phyloP scores from a whole-genome alignment of 2,329 filamentous ascomycete species.

The Cytospora chrysosperma region DNA sequence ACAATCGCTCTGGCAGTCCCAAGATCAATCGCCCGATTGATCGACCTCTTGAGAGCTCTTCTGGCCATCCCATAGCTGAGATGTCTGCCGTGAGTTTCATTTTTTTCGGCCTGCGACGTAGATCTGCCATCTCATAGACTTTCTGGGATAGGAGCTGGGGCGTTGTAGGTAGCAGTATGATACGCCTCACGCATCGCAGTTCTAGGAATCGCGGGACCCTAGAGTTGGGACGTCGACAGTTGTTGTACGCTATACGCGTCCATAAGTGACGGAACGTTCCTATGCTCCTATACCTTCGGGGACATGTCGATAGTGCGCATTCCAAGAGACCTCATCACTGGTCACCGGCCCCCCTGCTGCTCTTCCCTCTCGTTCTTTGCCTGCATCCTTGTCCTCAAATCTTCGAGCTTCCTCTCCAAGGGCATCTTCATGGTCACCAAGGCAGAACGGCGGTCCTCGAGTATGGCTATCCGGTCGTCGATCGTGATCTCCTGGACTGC shows the following conservation, averaged over 20 bases:
- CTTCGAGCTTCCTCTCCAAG: conserved; percentile 34
- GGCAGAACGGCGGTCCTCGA: conserved; percentile 30
- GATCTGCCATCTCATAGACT: neutral
- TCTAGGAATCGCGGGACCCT: neutral
- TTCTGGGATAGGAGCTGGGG: neutral
- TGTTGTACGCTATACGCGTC: neutral
- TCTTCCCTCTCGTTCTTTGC: conserved; percentile 9
- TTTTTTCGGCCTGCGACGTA: neutral
- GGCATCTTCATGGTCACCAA: conserved; percentile 29
- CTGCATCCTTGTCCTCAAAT: conserved; percentile 31
- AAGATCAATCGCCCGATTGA: too few species aligned
- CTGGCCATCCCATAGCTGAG: neutral
- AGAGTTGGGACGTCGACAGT: neutral
- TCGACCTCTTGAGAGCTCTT: neutral
- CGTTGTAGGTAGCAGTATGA: neutral
- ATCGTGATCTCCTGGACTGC: conserved; percentile 27
- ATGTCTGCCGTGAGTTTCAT: neutral
- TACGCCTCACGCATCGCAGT: too few species aligned
- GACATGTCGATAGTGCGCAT: neutral
- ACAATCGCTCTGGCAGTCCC: too few species aligned
- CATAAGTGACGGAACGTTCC: too few species aligned
- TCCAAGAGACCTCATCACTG: neutral
- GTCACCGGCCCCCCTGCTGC: neutral
- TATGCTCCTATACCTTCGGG: neutral
- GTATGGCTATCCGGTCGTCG: conserved; percentile 33